Base-by-base conservation (phyloP, 768 basidiomycete genomes). In the Leccinellum luteum region DNA sequence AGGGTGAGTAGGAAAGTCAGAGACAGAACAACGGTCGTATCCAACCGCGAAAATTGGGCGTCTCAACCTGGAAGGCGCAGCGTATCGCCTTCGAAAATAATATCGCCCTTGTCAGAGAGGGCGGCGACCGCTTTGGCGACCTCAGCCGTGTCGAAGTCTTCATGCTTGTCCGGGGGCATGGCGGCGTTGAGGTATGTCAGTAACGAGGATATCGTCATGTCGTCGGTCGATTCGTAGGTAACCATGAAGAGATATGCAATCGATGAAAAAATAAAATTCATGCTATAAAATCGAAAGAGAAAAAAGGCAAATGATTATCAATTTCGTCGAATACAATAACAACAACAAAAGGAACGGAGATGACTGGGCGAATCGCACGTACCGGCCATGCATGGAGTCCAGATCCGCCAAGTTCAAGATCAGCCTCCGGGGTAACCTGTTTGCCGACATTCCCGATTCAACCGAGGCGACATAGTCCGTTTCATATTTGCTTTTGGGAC, bases 131-230 rank as follows among this genome's bases (percentile, higher is more conserved):
- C 78, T 49, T 77, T 76, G 6, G 79, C 79, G 17, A 91, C 87
- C 72, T 91, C 89, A 2, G 79, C 78, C 13, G 87, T 89, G 69
- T 91, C 89, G 60, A 89, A 91, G 61, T 91, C 89, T 74, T 90
- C 89, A 66, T 89, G 84, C 71, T 90, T 90, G 67, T 90, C 89
- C 27, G 75, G 77, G 4, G 89, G 89, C 75, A 90, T 81, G 5
- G 87, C 87, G 2, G 87, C 83, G 64, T 90, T 90, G 55, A 91
- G 78, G 69, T 88, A 89, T 4, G 85, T 79, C 32, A 91, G 74
- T 25, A 91, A 74, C 9, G 85, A 74, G 3, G 86, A 85, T 65
- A 91, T 84, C 7, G 82, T 82, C 75, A 91, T 76, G 59, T 89
- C 86, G 71, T 90, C 89, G 23, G 79, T 71, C 15, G 76, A 62